Evolutionary conservation across 208 protist species (phyloP), one percentile per base, ranked within the genome.

Genomic region (Acanthamoeba culbertsoni): DNA sequence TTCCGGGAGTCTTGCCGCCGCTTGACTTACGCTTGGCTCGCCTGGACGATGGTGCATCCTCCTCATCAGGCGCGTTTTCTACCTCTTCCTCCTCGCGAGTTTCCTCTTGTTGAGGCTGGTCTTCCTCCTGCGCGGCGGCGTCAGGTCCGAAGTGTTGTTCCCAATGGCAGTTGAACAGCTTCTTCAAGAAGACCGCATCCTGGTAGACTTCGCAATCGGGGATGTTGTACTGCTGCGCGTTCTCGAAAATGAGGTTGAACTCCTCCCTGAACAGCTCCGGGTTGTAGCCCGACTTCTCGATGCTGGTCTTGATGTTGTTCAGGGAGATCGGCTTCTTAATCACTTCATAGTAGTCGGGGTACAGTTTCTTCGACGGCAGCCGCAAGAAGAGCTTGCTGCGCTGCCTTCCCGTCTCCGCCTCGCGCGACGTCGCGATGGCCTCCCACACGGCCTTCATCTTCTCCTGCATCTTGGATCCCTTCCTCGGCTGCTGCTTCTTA

Each of bases 311-410:
- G 14, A 96, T 96, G 8, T 43, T 96, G 53, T 95, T 94, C 46
- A 96, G 89, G 46, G 79, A 86, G 16, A 96, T 95, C 51, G 94
- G 94, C 4, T 96, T 40, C 20, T 65, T 77, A 73, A 96, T 96
- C 35, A 95, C 59, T 23, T 93, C 63, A 79, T 95, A 95, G 53
- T 96, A 96, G 68, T 96, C 95, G 48, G 93, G 94, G 71, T 96
- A 96, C n/a, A 94, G 68, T 33, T 65, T 46, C 59, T 93, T 95
- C 28, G 31, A 77, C 57, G 95, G 95, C 12, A 93, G 68, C 28
- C 93, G 71, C 20, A 88, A 14, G 46, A 96, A 96, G 35, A 96
- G 82, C 26, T 92, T 82, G 42, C 79, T 75, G 51, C 90, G 59
- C 35, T 53, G 43, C 42, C 71, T 31, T 20, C 43, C 71, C 71